Evolutionary conservation across 768 basidiomycete genomes (phyloP), one percentile per base, ranked within the genome.

Genomic region (Harrya chromipes): DNA sequence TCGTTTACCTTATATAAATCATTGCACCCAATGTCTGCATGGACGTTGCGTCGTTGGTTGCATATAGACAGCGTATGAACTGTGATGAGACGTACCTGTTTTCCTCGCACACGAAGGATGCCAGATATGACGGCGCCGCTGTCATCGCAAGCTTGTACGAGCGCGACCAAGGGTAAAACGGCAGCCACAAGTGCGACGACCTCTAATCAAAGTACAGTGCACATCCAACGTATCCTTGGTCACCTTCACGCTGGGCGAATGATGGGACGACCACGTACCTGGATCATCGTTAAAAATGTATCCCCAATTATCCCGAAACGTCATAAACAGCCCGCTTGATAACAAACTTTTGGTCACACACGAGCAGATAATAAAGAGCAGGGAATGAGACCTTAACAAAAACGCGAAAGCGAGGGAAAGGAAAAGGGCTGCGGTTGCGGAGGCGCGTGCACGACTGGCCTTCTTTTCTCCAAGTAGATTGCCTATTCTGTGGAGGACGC

Each of bases 381-480:
- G 19, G 2, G 5, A 12, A 33, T 21, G 51, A 66, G 23, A 85
- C 85, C 87, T 84, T 48, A 81, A 82, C 21, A 89, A 60, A 3
- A 2, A 29, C 29, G 29, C 29, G 29, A 73, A 63, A 4, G 84
- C 81, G 31, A 91, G 71, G 3, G 67, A 61, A 14, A 92, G 57
- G 0, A 80, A 81, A 67, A 94, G 73, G 5, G 86, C 69, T 1
- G 84, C 78, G 40, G 78, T 79, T 1, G 87, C 79, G 0, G 90
- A 79, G 40, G 85, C 76, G 20, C 74, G 77, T 0, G 95, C 93
- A 37, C 89, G 83, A 40, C 71, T 70, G 0, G 84, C 81, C 35
- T 91, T 83, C 39, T 76, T 73, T 55, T 94, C 89, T 7, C 94
- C 94, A 2, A 97, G 76, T 6, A 95, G 73, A 61, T 97, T 97